phyloP scores from a whole-genome alignment of 495 filamentous ascomycete species.

The Penicillium steckii region DNA sequence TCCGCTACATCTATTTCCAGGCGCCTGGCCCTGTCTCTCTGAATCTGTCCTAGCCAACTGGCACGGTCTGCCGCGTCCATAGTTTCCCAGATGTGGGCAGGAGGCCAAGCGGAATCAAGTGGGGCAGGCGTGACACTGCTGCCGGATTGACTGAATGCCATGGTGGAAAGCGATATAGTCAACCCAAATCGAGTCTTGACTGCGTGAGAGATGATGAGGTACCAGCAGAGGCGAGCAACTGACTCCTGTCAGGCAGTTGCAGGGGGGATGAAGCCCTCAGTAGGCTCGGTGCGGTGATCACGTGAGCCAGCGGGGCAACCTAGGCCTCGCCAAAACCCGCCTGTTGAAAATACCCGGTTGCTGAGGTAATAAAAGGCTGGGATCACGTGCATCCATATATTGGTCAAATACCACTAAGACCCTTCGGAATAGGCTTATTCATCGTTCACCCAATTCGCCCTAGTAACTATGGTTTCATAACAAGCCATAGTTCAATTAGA shows the following conservation, averaged over 20 bases:
- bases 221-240: constrained; percentile 8
- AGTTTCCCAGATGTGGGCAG: constrained; percentile 5
- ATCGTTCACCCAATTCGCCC: constrained; percentile 12
- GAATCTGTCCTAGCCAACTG: constrained; percentile 4
- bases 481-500: neutral
- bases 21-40: neutral
- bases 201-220: constrained; percentile 12
- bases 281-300: constrained; percentile 7
- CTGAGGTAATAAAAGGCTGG: too few relatives aligned
- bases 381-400: too few relatives aligned
- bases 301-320: constrained; percentile 3
- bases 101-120: constrained; percentile 3
- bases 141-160: constrained; percentile 6
- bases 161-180: constrained; percentile 5
- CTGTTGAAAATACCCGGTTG: too few relatives aligned
- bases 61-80: constrained; percentile 2
- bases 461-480: constrained; percentile 2
- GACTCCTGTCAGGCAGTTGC: constrained; percentile 7
- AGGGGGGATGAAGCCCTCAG: constrained; percentile 2
- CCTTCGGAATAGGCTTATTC: constrained; percentile 4
- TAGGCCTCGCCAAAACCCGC: too few relatives aligned
- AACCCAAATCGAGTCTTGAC: constrained; percentile 7
- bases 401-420: constrained; percentile 12
- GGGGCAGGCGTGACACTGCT: constrained; percentile 4
- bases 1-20: neutral